Evolutionary conservation across 495 filamentous ascomycete species (phyloP), one percentile per base, ranked within the genome.

Genomic region (Elasticomyces elasticus): DNA sequence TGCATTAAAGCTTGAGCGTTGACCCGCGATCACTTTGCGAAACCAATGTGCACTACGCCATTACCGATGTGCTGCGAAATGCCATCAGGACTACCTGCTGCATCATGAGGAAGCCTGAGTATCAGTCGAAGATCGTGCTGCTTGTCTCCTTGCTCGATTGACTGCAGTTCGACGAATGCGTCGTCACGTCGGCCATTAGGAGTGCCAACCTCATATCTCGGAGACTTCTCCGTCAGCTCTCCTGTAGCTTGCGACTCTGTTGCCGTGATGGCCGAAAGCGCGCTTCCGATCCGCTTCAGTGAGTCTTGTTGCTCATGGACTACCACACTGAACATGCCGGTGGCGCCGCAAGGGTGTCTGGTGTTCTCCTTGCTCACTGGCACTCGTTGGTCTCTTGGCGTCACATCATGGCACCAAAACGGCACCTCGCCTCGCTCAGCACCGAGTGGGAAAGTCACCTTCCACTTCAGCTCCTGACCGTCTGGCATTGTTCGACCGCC

Each of bases 341-440:
- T 54, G 5, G 63, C 75, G 1, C 70, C 72, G 25, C 62, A 70
- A 0, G 74, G 67, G 67, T 81, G 75, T 24, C 54, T 64, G 0
- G 65, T 66, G 19, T 58, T 65, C 20, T 62, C 62, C 17, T 45
- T 55, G 6, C 52, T 49, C 9, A 64, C 54, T 13, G 78, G 75
- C 5, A 77, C 78, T 22, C 78, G 51, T 13, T 71, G 45, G 4
- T 59, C 47, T 13, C 79, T 58, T 17, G 65, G 58, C 51, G 78
- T 80, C 6, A 76, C 63, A 58, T 82, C 79, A 28, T 78, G 63
- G 54, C 77, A 79, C 70, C 75, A 81, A 52, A 81, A 81, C 11
- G 79, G 79, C 9, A 76, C 61, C 49, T 42, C 33, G 28, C 54
- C 52, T 50, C 50, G 25, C 7, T 59, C 61, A 12, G 54, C 59